Conservation (phyloP, 1,284 basidiomycete species). For the Microbotryomycetes sp. region DNA sequence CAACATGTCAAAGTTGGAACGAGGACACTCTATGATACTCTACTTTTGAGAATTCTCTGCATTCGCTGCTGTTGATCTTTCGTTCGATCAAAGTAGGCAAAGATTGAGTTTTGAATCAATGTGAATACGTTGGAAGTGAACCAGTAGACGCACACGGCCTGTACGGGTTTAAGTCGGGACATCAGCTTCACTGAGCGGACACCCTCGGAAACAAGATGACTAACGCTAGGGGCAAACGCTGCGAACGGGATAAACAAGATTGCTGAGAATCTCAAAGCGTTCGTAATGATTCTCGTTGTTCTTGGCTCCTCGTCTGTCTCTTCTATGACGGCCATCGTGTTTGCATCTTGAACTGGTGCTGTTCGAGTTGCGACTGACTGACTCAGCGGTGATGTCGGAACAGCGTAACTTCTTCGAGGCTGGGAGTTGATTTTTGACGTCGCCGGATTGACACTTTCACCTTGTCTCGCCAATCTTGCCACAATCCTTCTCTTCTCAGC, state of each 20-base stretch:
- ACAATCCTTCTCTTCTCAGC: constrained; percentile 20
- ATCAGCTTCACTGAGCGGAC: background rate
- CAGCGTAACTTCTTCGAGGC: background rate
- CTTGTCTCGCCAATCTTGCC: background rate
- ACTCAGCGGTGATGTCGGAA: no score
- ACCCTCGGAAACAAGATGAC: constrained; percentile 34
- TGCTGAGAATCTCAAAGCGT: constrained; percentile 56
- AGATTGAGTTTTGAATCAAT: constrained; percentile 65
- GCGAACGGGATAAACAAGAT: constrained; percentile 68
- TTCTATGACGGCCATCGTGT: background rate
- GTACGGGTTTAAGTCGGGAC: constrained; percentile 26
- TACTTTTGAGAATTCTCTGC: constrained; percentile 9
- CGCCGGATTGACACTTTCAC: background rate
- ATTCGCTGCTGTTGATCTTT: constrained; percentile 12
- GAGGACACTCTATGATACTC: no score
- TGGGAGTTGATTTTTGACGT: constrained; percentile 1
- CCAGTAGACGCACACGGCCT: constrained; percentile 79
- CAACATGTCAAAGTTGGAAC: no score
- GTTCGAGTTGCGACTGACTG: no score
- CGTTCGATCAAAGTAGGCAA: constrained; percentile 48
- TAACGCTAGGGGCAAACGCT: constrained; percentile 69
- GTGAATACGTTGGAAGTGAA: constrained; percentile 72
- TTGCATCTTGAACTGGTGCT: background rate
- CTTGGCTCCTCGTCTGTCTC: constrained; percentile 4
- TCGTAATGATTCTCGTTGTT: constrained; percentile 53